Evolutionary conservation across 805 yeast species (phyloP).

Genomic region (Grigorovia humatica): DNA sequence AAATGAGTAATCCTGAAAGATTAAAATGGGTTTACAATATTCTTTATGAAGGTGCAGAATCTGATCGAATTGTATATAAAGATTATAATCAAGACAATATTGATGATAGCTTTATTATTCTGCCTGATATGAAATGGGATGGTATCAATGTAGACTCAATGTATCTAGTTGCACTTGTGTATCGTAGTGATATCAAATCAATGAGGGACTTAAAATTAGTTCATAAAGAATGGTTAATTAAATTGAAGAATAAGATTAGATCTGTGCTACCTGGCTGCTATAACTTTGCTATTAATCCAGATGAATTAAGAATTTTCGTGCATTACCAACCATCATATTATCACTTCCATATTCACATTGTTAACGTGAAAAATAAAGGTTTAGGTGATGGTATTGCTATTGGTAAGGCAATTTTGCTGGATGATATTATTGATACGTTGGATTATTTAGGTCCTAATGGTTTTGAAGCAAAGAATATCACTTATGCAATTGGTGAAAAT

Average conservation of each 20-base stretch:
- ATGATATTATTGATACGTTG: conserved; percentile 71
- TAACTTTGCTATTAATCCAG: conserved; percentile 33
- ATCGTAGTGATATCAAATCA: conserved; percentile 56
- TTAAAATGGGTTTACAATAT: conserved; percentile 89
- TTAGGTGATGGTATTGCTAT: conserved; percentile 56
- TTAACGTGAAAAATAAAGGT: conserved; percentile 60
- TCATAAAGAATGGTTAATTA: conserved; percentile 51
- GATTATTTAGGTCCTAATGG: conserved; percentile 44
- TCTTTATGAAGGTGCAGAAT: conserved; percentile 70
- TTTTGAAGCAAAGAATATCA: conserved; percentile 44
- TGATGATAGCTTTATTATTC: conserved; percentile 54
- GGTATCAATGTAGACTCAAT: conserved; percentile 55
- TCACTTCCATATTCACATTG: conserved; percentile 90
- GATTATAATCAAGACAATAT: conserved; percentile 43
- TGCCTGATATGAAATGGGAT: conserved; percentile 99
- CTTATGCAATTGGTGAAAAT: conserved; percentile 64
- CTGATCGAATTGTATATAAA: conserved; percentile 62
- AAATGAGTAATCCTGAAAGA: conserved; percentile 61
- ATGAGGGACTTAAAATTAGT: conserved; percentile 58
- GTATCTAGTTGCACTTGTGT: conserved; percentile 69
- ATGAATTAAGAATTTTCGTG: conserved; percentile 64
- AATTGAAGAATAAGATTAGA: conserved; percentile 37
- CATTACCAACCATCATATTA: conserved; percentile 97
- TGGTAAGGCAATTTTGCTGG: conserved; percentile 77
- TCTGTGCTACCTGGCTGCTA: conserved; percentile 39